These are phyloP conservation scores for Cryphonectria japonica DNA, from an alignment of 2,329 filamentous ascomycete species.

Conservation along the genomic window DNA sequence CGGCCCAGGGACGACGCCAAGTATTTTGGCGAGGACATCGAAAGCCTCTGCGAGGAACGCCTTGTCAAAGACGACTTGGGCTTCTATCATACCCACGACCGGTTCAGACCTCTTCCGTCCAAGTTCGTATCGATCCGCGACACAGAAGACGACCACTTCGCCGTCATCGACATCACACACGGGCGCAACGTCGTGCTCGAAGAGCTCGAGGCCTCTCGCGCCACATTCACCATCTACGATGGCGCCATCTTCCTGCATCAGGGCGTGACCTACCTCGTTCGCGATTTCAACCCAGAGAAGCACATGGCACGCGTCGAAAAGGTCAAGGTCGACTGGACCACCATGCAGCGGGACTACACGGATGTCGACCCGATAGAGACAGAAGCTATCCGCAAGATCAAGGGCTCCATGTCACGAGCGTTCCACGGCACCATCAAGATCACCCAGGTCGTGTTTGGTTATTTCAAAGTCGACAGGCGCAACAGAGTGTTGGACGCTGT, in stretches of 20 bases:
- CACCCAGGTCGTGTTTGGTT: conserved; percentile 88
- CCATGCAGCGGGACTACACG: conserved; percentile 88
- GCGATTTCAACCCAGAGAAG: conserved; percentile 80
- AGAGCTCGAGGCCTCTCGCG: conserved; percentile 94
- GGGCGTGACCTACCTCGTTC: conserved; percentile 88
- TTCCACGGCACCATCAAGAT: conserved; percentile 89
- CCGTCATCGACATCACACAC: conserved; percentile 86
- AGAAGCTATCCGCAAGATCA: conserved; percentile 78
- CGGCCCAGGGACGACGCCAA: conserved; percentile 71
- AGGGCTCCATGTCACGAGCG: conserved; percentile 65
- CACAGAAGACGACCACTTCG: conserved; percentile 87
- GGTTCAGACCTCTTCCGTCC: conserved; percentile 84
- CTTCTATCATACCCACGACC: conserved; percentile 87
- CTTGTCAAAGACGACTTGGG: conserved; percentile 75
- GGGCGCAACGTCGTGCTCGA: conserved; percentile 85
- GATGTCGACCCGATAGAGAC: conserved; percentile 94
- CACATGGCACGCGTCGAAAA: conserved; percentile 85
- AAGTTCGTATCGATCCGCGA: conserved; percentile 86
- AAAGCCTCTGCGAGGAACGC: conserved; percentile 72
- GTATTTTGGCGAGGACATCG: conserved; percentile 80
- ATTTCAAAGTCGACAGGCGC: conserved; percentile 93
- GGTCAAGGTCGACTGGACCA: conserved; percentile 94
- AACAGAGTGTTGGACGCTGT: conserved; percentile 88
- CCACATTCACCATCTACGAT: conserved; percentile 94
- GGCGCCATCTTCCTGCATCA: conserved; percentile 97